Percentiles rank a stretch among this genome's conserved stretches.
These are phyloP conservation scores for Mortierella sp. DNA, from an alignment of 371 early-diverging fungal genomes.

Conservation along the genomic window DNA sequence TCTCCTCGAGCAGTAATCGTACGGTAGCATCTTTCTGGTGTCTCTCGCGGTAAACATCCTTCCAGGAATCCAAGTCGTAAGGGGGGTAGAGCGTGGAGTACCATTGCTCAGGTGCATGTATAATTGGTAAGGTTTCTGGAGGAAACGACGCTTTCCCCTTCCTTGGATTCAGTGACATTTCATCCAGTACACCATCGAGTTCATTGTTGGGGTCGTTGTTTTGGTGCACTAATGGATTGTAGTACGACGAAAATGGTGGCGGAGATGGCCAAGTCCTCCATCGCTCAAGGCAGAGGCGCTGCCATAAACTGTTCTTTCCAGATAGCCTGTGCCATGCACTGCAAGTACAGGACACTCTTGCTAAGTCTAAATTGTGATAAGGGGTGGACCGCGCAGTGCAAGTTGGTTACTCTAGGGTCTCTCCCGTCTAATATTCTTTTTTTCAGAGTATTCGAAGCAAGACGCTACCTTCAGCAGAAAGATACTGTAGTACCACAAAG, in stretches of 20 bases:
- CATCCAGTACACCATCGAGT: conserved; percentile 1
- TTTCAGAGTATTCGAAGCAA: not conserved
- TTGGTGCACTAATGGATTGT: not conserved
- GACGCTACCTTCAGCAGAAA: conserved; percentile 39
- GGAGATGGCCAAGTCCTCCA: conserved; percentile 53
- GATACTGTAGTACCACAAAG: conserved; percentile 41
- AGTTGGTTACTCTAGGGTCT: not conserved
- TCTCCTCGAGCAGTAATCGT: conserved; percentile 37
- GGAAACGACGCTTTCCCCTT: conserved; percentile 1
- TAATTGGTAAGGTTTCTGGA: conserved; percentile 19
- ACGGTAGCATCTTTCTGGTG: conserved; percentile 43
- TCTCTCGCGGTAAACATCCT: conserved; percentile 42
- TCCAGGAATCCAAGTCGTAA: conserved; percentile 31
- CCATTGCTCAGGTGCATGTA: conserved; percentile 34
- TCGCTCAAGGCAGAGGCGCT: conserved; percentile 39
- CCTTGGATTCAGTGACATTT: conserved; percentile 9
- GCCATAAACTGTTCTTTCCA: conserved; percentile 46
- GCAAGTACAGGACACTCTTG: conserved; percentile 25
- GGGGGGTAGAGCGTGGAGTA: conserved; percentile 35
- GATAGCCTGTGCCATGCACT: conserved; percentile 36
- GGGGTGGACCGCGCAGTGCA: not conserved
- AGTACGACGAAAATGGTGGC: conserved; percentile 18
- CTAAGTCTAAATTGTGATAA: conserved; percentile 31
- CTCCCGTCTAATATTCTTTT: too few relatives aligned
- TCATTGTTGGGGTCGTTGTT: not conserved